Conservation (phyloP, 345 rosid species). For the Psidium friedrichsthalianum region DNA sequence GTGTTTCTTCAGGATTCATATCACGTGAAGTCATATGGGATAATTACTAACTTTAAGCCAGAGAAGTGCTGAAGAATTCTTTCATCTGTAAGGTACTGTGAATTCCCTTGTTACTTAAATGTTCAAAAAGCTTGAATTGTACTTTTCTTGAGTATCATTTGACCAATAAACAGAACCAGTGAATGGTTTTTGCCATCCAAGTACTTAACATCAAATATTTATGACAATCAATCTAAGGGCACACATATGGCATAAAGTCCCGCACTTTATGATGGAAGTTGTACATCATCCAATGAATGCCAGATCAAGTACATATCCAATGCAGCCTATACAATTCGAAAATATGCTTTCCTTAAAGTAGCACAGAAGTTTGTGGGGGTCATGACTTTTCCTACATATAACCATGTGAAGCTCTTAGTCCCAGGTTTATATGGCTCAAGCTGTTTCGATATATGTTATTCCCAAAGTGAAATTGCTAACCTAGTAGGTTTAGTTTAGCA, state of each 20-base stretch:
- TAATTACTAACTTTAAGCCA: background rate
- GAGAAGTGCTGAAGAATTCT: constrained; percentile 2
- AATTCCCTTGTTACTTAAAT: background rate
- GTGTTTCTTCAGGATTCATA: background rate
- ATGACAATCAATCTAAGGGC: background rate
- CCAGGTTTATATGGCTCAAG: background rate
- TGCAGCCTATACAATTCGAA: background rate
- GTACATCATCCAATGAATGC: background rate
- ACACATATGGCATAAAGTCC: background rate
- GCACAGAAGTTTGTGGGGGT: background rate
- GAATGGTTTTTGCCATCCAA: background rate
- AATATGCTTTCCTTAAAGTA: background rate
- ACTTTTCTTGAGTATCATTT: background rate
- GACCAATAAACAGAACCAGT: background rate
- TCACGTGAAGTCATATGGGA: background rate
- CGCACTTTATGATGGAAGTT: background rate
- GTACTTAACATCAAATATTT: background rate
- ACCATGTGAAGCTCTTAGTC: background rate
- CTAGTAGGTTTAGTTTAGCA: background rate
- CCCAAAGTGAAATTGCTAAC: background rate
- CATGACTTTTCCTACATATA: background rate
- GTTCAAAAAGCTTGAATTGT: background rate
- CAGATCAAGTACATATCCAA: background rate
- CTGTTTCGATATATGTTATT: background rate
- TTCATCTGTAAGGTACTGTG: constrained; percentile 2